These are phyloP conservation scores for Brassica napus DNA, from an alignment of 345 rosid species.

Conservation along the genomic window DNA sequence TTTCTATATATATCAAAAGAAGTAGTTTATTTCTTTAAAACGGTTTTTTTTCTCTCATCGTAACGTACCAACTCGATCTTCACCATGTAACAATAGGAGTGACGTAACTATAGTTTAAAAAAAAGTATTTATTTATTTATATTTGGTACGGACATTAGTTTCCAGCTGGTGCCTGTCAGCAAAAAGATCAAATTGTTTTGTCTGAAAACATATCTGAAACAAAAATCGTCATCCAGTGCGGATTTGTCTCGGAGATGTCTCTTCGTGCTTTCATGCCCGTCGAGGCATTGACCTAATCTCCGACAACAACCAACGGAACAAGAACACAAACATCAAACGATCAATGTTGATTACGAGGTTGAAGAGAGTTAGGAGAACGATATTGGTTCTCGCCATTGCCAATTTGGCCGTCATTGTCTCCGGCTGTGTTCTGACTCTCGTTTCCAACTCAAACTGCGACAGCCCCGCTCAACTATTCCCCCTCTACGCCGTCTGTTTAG, in stretches of 20 bases:
- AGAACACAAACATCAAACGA: not conserved
- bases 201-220: not conserved
- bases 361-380: conserved; percentile 49
- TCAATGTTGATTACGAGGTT: conserved; percentile 46
- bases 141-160: conserved; percentile 6
- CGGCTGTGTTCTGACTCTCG: conserved; percentile 51
- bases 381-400: conserved; percentile 47
- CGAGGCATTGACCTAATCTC: conserved; percentile 28
- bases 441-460: conserved; percentile 47
- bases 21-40: not conserved
- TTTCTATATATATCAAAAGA: not conserved
- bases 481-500: conserved; percentile 46
- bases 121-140: not conserved
- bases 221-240: conserved; percentile 18
- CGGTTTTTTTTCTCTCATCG: not conserved
- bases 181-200: conserved; percentile 18
- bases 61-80: not conserved
- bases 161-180: conserved; percentile 6
- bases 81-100: conserved; percentile 1
- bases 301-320: conserved; percentile 6
- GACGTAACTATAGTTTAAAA: not conserved
- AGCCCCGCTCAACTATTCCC: conserved; percentile 34
- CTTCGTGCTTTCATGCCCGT: conserved; percentile 30
- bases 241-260: conserved; percentile 32
- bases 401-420: conserved; percentile 49